Conservation (phyloP, 768 basidiomycete species). For the Boletus vermiculosoides region DNA sequence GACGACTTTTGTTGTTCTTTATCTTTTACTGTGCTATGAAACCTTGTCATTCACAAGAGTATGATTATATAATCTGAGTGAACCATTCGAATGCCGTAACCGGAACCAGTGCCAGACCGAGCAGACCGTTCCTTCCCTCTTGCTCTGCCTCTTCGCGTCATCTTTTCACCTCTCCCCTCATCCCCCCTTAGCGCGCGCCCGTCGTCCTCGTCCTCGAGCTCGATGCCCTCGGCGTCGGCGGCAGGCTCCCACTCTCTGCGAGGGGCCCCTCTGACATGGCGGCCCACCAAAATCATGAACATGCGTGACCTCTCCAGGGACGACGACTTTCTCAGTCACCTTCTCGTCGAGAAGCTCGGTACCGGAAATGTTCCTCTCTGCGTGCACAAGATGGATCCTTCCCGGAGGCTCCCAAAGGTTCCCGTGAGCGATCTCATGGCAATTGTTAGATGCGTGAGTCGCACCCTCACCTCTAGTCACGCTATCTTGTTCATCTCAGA, state of each 20-base stretch:
- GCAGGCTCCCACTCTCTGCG: constrained; percentile 24
- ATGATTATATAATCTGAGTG: constrained; percentile 23
- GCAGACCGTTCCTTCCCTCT: constrained; percentile 25
- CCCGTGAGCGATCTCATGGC: constrained; percentile 63
- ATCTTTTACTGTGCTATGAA: constrained; percentile 1
- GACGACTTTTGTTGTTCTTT: not conserved
- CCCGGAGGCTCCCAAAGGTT: constrained; percentile 74
- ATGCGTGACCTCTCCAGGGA: constrained; percentile 87
- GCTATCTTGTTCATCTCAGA: constrained; percentile 29
- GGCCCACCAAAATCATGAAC: constrained; percentile 87
- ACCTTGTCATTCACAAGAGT: not conserved
- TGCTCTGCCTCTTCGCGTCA: constrained; percentile 34
- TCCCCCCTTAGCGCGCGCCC: constrained; percentile 18
- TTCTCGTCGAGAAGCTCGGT: constrained; percentile 86
- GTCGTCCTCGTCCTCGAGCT: constrained; percentile 26
- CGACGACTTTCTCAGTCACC: constrained; percentile 88
- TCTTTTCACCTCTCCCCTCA: constrained; percentile 18
- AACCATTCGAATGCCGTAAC: constrained; percentile 30
- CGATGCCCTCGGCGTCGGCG: constrained; percentile 34
- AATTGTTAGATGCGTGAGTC: constrained; percentile 74
- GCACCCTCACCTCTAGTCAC: constrained; percentile 22
- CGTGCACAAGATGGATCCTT: constrained; percentile 88
- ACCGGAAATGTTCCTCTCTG: constrained; percentile 76
- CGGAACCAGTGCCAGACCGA: constrained; percentile 26
- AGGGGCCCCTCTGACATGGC: constrained; percentile 52